A percentile compares a stretch with the other conserved stretches of the same genome.
Conservation (phyloP, 2,329 filamentous ascomycete genomes). For the Fusarium burgessii region DNA sequence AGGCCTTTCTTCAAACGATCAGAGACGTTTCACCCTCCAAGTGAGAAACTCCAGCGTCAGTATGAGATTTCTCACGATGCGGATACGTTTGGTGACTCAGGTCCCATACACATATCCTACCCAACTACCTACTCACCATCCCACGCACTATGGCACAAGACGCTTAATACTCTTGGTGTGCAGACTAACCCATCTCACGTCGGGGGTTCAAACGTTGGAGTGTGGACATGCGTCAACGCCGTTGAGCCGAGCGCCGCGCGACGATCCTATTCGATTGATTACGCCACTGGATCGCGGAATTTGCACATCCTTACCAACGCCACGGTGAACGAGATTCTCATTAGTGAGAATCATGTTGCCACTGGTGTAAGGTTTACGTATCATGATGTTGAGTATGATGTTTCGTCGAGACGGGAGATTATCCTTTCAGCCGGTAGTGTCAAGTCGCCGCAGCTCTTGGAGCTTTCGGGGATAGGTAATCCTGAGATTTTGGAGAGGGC, state of each 20-base stretch:
- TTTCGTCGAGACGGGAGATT: constrained; percentile 62
- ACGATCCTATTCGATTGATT: constrained; percentile 63
- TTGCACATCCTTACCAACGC: constrained; percentile 53
- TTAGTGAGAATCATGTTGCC: constrained; percentile 42
- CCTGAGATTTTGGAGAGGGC: constrained; percentile 52
- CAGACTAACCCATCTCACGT: constrained; percentile 58
- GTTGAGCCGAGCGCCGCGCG: constrained; percentile 59
- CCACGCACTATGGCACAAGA: constrained; percentile 61
- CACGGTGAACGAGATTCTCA: constrained; percentile 44
- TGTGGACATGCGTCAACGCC: constrained; percentile 62
- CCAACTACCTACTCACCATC: constrained; percentile 54
- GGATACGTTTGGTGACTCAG: constrained; percentile 56
- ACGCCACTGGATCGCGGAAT: constrained; percentile 57
- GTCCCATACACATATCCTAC: constrained; percentile 64
- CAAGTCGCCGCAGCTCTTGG: constrained; percentile 69
- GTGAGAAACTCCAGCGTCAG: constrained; percentile 48
- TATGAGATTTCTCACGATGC: constrained; percentile 55
- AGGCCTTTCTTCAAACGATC: constrained; percentile 64
- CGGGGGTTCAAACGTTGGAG: constrained; percentile 62
- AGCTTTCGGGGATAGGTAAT: constrained; percentile 71
- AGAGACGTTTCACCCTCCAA: constrained; percentile 60
- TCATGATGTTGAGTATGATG: constrained; percentile 52
- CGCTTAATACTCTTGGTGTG: constrained; percentile 59
- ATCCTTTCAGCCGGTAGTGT: constrained; percentile 69
- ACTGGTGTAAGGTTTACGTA: constrained; percentile 52